Evolutionary conservation across 2,329 filamentous ascomycete species (phyloP), one percentile per base, ranked within the genome.

Genomic region (Scytalidium lignicola): DNA sequence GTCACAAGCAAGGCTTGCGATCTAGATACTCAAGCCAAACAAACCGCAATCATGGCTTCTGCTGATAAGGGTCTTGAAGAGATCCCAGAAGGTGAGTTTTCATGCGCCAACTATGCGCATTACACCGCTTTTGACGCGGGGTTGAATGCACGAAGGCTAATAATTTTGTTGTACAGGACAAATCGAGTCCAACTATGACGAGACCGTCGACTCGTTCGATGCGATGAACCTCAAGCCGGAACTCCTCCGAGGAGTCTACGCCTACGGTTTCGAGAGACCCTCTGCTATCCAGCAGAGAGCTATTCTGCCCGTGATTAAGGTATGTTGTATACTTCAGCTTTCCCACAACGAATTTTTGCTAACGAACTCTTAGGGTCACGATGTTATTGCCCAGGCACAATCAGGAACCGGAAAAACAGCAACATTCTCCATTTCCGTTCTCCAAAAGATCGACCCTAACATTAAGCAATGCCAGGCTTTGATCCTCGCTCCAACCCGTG

Each of bases 181-280:
- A 80, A 99, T 99, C 82, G 95, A 99, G 83, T 96, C 91, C 71
- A 99, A 99, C 89, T 99, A 97, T 80, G 93, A 99, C 83, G 91
- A 97, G 83, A 91, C 92, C 68, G 92, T 93, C 75, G 95, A 99
- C 78, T 96, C 90, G 55, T 99, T 99, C 78, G 93, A 99, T 76
- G 82, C 91, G 66, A 99, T 99, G 93, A 86, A 85, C 77, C 83
- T 99, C 68, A 96, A 95, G 84, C 70, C 90, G 59, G 93, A 99
- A 81, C 88, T 99, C 69, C 90, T 99, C 70, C 90, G 93, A 77
- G 93, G 84, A 79, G 90, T 99, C 73, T 99, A 97, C 75, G 93
- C 93, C 72, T 99, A 99, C 74, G 93, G 93, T 88, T 99, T 99
- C 80, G 93, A 99, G 85, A 91, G 93, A 63, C 93, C 93, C 58